phyloP scores from a whole-genome alignment of 2,329 filamentous ascomycete genomes.

The Hypoxylon sp. region DNA sequence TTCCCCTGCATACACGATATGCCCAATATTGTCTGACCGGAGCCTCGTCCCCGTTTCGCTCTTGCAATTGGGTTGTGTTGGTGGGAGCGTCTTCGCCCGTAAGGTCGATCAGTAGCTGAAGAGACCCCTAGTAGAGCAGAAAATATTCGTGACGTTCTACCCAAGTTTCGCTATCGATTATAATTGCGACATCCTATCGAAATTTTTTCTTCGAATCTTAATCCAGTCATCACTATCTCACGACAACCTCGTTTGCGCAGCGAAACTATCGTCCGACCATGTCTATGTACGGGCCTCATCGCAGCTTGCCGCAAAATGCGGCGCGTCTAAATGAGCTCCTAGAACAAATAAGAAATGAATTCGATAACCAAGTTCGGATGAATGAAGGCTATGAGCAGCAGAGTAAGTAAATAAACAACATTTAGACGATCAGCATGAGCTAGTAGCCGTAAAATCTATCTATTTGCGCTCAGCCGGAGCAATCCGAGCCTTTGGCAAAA shows the following conservation, averaged over 20 bases:
- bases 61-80: conserved; percentile 31
- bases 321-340: conserved; percentile 88
- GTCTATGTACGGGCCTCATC: conserved; percentile 94
- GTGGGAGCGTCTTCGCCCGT: conserved; percentile 21
- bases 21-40: conserved; percentile 40
- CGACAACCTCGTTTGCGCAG: conserved; percentile 15
- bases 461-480: neutral
- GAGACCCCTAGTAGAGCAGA: neutral
- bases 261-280: conserved; percentile 48
- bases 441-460: neutral
- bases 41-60: conserved; percentile 34
- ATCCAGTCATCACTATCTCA: conserved; percentile 8
- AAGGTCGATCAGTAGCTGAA: conserved; percentile 11
- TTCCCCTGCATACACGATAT: conserved; percentile 35
- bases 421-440: conserved; percentile 1
- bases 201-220: too few relatives aligned
- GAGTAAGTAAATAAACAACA: conserved; percentile 69
- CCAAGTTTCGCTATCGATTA: neutral
- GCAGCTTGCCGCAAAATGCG: conserved; percentile 72
- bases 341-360: conserved; percentile 89
- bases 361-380: conserved; percentile 82
- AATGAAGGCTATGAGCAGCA: conserved; percentile 92
- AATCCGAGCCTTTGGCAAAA: neutral
- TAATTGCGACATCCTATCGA: too few relatives aligned
- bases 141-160: conserved; percentile 13